Evolutionary conservation across 2,329 filamentous ascomycete species (phyloP), one percentile per base, ranked within the genome.

Genomic region (Diplodia corticola): DNA sequence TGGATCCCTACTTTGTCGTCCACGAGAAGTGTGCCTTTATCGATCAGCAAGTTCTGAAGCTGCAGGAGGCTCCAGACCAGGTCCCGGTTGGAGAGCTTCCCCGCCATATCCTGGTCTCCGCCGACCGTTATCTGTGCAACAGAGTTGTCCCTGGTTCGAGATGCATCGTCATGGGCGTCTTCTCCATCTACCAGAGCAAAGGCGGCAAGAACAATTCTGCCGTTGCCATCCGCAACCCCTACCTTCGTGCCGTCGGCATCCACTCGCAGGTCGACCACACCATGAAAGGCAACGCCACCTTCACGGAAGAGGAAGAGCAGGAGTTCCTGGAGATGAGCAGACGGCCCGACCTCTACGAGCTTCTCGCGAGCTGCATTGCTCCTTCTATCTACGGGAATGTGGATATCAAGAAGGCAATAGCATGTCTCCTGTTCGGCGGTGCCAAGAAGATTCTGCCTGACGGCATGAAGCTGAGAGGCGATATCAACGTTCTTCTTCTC

Each of bases 391-490:
- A 97, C 76, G 95, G 95, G 61, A 99, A 97, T 75, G 80, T 86
- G 46, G 92, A 98, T 75, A 99, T 99, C 78, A 99, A 99, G 77
- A 99, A 98, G 78, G 89, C 95, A 4, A 98, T 99, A 72, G 87
- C 96, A 1, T 99, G 95, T 80, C 83, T 99, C 5, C 83, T 99
- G 1, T 88, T 98, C 76, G 95, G 95, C 67, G 95, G 95, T 15
- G 96, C 93, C 33, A 99, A 99, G 80, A 99, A 99, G 80, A 96
- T 99, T 44, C 82, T 99, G 0, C 95, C 95, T 0, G 95, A 99
- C 72, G 95, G 95, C 40, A 99, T 99, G 93, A 96, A 91, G 75
- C 86, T 99, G 9, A 89, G 95, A 85, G 95, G 95, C 73, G 95
- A 99, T 74, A 99, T 99, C 84, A 99, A 99, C 75, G 92, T 99